Evolutionary conservation across 2,329 filamentous ascomycete species (phyloP).

Genomic region (Beauveria sp.): DNA sequence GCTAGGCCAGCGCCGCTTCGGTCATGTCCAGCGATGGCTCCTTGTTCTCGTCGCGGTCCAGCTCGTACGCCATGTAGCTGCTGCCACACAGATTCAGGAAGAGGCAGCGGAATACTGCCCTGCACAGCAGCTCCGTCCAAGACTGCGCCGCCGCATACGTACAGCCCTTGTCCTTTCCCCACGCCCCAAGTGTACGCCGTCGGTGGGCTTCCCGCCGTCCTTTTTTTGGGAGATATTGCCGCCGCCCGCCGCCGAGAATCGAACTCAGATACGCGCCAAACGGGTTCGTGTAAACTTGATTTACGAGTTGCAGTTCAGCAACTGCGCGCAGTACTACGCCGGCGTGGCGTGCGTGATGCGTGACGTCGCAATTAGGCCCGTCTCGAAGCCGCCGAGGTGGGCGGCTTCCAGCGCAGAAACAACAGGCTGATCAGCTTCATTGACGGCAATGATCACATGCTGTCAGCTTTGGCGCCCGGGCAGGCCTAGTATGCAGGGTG

Average conservation of each 20-base stretch:
- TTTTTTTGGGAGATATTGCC: constrained; percentile 16
- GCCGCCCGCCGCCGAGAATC: constrained; percentile 19
- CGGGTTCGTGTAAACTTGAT: constrained; percentile 19
- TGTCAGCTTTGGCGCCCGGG: not conserved
- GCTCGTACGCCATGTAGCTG: constrained; percentile 18
- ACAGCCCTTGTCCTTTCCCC: constrained; percentile 17
- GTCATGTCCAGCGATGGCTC: constrained; percentile 17
- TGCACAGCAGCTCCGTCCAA: constrained; percentile 11
- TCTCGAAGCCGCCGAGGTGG: constrained; percentile 18
- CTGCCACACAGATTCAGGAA: constrained; percentile 17
- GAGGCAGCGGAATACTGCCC: constrained; percentile 16
- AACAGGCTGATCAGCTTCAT: constrained; percentile 17
- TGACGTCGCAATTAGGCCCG: constrained; percentile 18
- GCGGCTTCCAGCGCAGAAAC: constrained; percentile 20
- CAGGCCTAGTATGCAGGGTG: no score
- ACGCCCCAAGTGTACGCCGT: constrained; percentile 18
- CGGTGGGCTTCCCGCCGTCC: constrained; percentile 16
- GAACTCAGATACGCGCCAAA: constrained; percentile 17
- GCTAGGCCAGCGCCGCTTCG: constrained; percentile 15
- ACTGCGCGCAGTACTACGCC: constrained; percentile 17
- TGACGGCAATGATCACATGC: constrained; percentile 16
- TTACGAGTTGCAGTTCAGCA: constrained; percentile 19
- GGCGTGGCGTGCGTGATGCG: constrained; percentile 21
- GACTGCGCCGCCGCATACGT: constrained; percentile 15
- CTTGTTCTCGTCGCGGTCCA: constrained; percentile 16